Conservation (phyloP, 768 basidiomycete genomes). For the Auriscalpium orientale region DNA sequence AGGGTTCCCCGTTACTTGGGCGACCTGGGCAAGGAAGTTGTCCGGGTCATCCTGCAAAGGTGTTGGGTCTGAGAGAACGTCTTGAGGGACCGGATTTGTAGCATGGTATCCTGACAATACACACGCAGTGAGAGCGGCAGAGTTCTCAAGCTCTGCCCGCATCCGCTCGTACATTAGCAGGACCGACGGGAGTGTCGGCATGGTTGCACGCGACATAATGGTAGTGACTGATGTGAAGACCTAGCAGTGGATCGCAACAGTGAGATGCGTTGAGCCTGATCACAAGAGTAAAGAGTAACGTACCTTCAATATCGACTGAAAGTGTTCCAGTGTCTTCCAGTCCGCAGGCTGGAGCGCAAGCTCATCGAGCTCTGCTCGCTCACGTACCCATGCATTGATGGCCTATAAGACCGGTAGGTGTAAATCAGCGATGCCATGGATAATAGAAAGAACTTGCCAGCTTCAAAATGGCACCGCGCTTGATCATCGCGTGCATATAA, state of each 20-base stretch:
- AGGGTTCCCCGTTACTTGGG: neutral
- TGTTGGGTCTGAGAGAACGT: neutral
- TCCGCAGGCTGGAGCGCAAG: constrained; percentile 11
- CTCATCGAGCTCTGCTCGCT: constrained; percentile 18
- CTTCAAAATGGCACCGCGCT: constrained; percentile 16
- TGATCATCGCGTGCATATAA: constrained; percentile 28
- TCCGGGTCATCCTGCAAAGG: neutral
- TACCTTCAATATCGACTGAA: neutral
- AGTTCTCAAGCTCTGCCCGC: neutral
- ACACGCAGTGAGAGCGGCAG: neutral
- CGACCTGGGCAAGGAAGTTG: neutral
- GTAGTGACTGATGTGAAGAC: constrained; percentile 24
- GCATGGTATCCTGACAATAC: neutral
- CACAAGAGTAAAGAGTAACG: neutral
- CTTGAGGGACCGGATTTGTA: neutral
- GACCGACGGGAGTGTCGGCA: constrained; percentile 25
- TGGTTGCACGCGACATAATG: constrained; percentile 18
- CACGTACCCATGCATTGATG: too few relatives aligned
- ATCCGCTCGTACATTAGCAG: constrained; percentile 25
- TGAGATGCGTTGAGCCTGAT: neutral
- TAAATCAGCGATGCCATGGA: neutral
- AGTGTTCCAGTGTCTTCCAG: neutral
- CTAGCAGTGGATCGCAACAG: constrained; percentile 11
- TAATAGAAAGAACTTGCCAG: constrained; percentile 14
- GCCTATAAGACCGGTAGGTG: constrained; percentile 20